phyloP scores from a whole-genome alignment of 1,284 basidiomycete species.

The Sutorius eximius region DNA sequence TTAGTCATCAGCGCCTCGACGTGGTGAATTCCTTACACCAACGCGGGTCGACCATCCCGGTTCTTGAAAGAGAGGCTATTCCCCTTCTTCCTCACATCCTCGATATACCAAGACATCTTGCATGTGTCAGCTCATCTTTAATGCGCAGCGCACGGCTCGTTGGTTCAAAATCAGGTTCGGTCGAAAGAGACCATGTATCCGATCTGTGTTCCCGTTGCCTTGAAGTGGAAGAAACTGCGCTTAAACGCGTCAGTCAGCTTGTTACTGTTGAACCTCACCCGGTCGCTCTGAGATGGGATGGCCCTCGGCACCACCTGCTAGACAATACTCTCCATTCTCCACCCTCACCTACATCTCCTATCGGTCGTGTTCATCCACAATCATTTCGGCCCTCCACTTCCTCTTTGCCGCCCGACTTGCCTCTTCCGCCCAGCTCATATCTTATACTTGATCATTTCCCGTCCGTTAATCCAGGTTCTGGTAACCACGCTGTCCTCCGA shows the following conservation, averaged over 20 bases:
- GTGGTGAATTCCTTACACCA: conserved; percentile 57
- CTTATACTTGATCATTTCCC: background rate
- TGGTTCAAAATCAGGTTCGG: conserved; percentile 33
- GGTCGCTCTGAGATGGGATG: conserved; percentile 19
- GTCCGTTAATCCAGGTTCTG: conserved; percentile 1
- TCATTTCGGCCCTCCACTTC: conserved; percentile 17
- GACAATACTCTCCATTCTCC: conserved; percentile 9
- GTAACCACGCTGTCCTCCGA: conserved; percentile 17
- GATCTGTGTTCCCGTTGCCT: conserved; percentile 33
- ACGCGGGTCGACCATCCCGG: conserved; percentile 50
- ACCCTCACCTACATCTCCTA: conserved; percentile 26
- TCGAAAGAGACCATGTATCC: conserved; percentile 26
- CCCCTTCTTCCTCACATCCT: conserved; percentile 67
- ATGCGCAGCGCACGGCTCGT: conserved; percentile 55
- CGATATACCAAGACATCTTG: conserved; percentile 71
- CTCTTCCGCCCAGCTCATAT: background rate
- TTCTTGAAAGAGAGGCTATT: conserved; percentile 66
- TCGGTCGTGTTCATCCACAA: background rate
- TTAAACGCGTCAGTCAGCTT: conserved; percentile 31
- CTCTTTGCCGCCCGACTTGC: conserved; percentile 10
- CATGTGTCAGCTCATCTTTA: conserved; percentile 70
- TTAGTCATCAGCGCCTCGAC: conserved; percentile 52
- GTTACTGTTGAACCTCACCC: conserved; percentile 15
- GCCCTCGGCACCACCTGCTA: background rate
- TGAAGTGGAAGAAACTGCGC: conserved; percentile 31